Base-by-base conservation (phyloP, 257 asterid genomes). In the Plantago major region DNA sequence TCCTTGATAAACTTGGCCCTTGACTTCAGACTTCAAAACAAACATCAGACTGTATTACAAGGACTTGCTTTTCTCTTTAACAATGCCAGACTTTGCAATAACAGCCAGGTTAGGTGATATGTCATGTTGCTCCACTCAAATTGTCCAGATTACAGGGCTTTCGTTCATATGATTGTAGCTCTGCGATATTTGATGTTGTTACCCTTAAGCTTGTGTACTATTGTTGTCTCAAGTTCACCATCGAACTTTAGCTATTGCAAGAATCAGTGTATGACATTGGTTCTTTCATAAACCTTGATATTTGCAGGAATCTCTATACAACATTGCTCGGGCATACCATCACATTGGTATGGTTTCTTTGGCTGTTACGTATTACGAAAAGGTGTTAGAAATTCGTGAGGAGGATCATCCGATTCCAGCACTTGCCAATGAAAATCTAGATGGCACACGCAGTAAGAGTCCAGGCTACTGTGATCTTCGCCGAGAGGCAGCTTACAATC, bases 241-340 rank as follows among this genome's bases (percentile, higher is more conserved):
- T 33, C 6, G 40, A 33, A 33, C 40, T 33, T 33, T 5, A 1
- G 0, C 40, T 4, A 1, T 1, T 33, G 3, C 40, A 33, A 4
- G 40, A 33, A 33, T 33, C 40, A 33, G 40, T 33, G 3, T 4
- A 4, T 33, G 7, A 33, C 40, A 33, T 33, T 33, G 40, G 3
- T 33, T 33, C 3, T 33, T 4, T 33, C 40, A 33, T 33, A 33
- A 33, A 47, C 14, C 22, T 14, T 12, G 10, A 60, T 19, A 38
- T 43, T 55, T 62, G 76, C 79, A 85, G 92, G 95, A 87, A 73
- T 76, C 95, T 0, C 11, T 84, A 47, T 87, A 79, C 55, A 90
- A 87, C 79, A 78, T 90, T 18, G 95, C 82, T 19, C 80, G 95
- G 64, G 95, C 95, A 11, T 90, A 77, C 67, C 97, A 90, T 72